Conservation (phyloP, 371 early-diverging fungal species). For the Racocetra persica region DNA sequence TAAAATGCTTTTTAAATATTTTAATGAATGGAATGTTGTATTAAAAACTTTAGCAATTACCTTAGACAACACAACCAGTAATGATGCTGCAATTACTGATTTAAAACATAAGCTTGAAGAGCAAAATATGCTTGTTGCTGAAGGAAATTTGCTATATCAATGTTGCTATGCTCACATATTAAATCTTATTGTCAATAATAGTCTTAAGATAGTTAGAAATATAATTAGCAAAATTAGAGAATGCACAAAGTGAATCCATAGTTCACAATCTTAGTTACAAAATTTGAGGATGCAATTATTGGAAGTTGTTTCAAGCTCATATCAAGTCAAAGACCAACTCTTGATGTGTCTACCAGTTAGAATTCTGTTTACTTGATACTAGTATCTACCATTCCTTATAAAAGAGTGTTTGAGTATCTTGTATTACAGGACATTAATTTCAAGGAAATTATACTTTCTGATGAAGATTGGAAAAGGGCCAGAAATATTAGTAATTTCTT, state of each 20-base stretch:
- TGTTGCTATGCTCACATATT: neutral
- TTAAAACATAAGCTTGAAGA: neutral
- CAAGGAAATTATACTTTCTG: too few relatives aligned
- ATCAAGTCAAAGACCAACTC: constrained; percentile 1
- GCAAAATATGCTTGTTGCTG: neutral
- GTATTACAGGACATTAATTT: too few relatives aligned
- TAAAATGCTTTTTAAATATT: neutral
- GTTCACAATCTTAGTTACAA: neutral
- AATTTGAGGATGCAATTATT: neutral
- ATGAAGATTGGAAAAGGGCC: too few relatives aligned
- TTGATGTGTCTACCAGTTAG: neutral
- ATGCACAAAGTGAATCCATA: neutral
- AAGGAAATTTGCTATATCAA: neutral
- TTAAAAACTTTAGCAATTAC: neutral
- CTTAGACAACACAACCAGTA: neutral
- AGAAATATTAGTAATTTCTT: too few relatives aligned
- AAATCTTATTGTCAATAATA: neutral
- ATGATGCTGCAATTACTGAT: neutral
- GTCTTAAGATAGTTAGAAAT: neutral
- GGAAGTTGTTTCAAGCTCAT: neutral
- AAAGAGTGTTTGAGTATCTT: too few relatives aligned
- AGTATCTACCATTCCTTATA: neutral
- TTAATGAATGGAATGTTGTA: constrained; percentile 3
- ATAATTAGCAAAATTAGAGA: neutral
- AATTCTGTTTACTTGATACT: neutral